These are phyloP conservation scores for Lavandula angustifolia DNA, from an alignment of 257 asterid genomes.

Conservation along the genomic window DNA sequence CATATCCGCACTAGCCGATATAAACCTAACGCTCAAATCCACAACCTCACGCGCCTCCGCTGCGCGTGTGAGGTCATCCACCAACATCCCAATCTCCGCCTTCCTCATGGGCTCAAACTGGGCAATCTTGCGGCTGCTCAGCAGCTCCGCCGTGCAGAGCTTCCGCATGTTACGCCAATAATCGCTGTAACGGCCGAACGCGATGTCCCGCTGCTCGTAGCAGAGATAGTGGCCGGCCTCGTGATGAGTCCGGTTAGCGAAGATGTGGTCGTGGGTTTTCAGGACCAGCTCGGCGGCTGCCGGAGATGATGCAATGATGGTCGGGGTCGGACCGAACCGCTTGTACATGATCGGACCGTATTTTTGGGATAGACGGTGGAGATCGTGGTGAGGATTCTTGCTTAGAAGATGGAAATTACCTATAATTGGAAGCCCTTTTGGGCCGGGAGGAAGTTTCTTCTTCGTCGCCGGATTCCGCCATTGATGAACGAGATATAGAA, in stretches of 20 bases:
- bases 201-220: slow-evolving; percentile 28
- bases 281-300: slow-evolving; percentile 40
- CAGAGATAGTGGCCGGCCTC: slow-evolving; percentile 29
- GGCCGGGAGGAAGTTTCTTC: slow-evolving; percentile 38
- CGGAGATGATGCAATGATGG: slow-evolving; percentile 39
- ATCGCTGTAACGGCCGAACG: slow-evolving; percentile 27
- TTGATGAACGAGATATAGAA: too few species aligned
- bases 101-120: slow-evolving; percentile 31
- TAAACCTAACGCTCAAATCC: slow-evolving; percentile 27
- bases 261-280: slow-evolving; percentile 32
- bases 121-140: slow-evolving; percentile 25
- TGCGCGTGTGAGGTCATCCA: slow-evolving; percentile 30
- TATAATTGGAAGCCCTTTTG: slow-evolving; percentile 27
- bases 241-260: slow-evolving; percentile 25
- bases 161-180: slow-evolving; percentile 47
- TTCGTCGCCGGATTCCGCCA: too few species aligned
- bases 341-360: slow-evolving; percentile 34
- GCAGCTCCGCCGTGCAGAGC: slow-evolving; percentile 31
- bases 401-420: slow-evolving; percentile 38
- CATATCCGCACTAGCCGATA: slow-evolving; percentile 17
- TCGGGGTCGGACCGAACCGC: slow-evolving; percentile 32
- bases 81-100: slow-evolving; percentile 21
- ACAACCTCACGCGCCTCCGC: slow-evolving; percentile 26
- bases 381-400: slow-evolving; percentile 35
- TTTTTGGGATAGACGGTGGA: slow-evolving; percentile 25